These are phyloP conservation scores for Suillus paluster DNA, from an alignment of 768 basidiomycete species.

Conservation along the genomic window DNA sequence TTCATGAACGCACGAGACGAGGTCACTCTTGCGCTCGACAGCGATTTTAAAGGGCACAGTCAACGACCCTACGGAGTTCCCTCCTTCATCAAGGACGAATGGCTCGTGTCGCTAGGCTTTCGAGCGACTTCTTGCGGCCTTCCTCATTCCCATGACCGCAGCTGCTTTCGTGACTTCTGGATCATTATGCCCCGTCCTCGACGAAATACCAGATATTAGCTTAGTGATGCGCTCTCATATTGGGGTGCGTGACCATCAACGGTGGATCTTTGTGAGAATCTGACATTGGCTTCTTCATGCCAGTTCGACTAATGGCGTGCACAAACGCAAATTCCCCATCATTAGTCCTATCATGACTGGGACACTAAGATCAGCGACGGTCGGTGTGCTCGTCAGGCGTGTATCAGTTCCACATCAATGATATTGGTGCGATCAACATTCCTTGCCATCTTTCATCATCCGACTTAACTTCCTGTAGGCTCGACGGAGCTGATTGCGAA, in stretches of 20 bases:
- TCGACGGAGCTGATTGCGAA: conserved; percentile 84
- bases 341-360: conserved; percentile 74
- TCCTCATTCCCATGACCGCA: conserved; percentile 90
- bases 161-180: conserved; percentile 84
- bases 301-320: conserved; percentile 83
- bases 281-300: conserved; percentile 1
- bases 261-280: not conserved
- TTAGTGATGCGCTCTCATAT: conserved; percentile 96
- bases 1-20: not conserved
- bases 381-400: conserved; percentile 85
- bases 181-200: conserved; percentile 80
- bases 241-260: conserved; percentile 61
- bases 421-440: conserved; percentile 73
- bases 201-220: conserved; percentile 85
- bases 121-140: conserved; percentile 88
- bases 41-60: conserved; percentile 91
- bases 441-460: conserved; percentile 7
- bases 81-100: conserved; percentile 74
- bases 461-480: conserved; percentile 48
- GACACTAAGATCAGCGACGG: conserved; percentile 77
- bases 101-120: conserved; percentile 95
- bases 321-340: conserved; percentile 91
- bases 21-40: conserved; percentile 26
- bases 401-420: conserved; percentile 98
- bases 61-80: conserved; percentile 94